phyloP scores from a whole-genome alignment of 306 rosid genomes.

The Malus domestica region DNA sequence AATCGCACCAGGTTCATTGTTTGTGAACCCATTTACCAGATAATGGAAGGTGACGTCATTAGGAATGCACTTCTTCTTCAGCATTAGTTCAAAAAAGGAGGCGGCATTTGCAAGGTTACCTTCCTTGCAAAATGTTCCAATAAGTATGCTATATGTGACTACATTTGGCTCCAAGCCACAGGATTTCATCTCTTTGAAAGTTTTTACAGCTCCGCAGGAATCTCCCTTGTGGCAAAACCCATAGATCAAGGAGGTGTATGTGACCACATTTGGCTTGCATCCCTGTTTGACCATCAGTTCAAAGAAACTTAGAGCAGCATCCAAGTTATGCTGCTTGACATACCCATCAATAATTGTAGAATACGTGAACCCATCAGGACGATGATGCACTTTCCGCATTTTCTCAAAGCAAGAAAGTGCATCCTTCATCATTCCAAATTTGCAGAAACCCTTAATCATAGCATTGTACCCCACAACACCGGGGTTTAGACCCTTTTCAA shows the following conservation, averaged over 20 bases:
- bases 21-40: slow-evolving; percentile 63
- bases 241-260: slow-evolving; percentile 65
- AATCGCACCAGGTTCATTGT: slow-evolving; percentile 12
- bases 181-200: slow-evolving; percentile 52
- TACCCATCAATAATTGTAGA: slow-evolving; percentile 76
- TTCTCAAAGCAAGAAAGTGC: slow-evolving; percentile 47
- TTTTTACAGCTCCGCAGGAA: slow-evolving; percentile 44
- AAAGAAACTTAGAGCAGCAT: slow-evolving; percentile 51
- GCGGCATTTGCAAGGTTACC: slow-evolving; percentile 56
- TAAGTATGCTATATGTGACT: slow-evolving; percentile 65
- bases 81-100: slow-evolving; percentile 64
- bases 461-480: slow-evolving; percentile 70
- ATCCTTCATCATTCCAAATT: slow-evolving; percentile 60
- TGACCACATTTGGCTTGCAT: slow-evolving; percentile 62
- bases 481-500: slow-evolving; percentile 46
- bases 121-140: slow-evolving; percentile 59
- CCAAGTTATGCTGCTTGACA: slow-evolving; percentile 55
- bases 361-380: slow-evolving; percentile 65
- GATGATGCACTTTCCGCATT: slow-evolving; percentile 35
- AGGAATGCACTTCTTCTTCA: slow-evolving; percentile 57
- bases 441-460: slow-evolving; percentile 82
- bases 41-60: slow-evolving; percentile 64
- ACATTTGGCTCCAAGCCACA: slow-evolving; percentile 65
- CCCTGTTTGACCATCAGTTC: slow-evolving; percentile 57
- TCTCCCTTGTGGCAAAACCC: slow-evolving; percentile 62